Conservation (phyloP, 345 rosid genomes). For the Boechera stricta region DNA sequence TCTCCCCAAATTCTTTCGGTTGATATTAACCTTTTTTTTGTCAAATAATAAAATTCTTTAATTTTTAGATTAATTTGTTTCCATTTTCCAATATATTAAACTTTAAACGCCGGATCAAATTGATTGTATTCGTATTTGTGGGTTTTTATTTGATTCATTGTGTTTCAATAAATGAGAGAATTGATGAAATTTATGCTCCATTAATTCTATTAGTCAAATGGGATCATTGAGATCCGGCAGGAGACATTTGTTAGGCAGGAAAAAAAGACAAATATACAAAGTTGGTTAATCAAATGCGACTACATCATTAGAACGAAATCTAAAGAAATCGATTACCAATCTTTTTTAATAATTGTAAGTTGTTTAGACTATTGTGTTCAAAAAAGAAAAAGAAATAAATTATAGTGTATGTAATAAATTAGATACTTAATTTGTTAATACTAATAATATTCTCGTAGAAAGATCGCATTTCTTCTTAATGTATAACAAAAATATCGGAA, state of each 20-base stretch:
- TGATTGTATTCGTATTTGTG: neutral
- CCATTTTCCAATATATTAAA: neutral
- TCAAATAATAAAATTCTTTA: neutral
- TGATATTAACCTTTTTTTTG: neutral
- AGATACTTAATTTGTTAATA: too few relatives aligned
- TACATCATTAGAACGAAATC: conserved; percentile 36
- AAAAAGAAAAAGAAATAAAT: neutral
- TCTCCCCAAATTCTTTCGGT: conserved; percentile 21
- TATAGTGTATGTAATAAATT: too few relatives aligned
- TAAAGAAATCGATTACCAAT: conserved; percentile 25
- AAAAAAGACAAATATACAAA: neutral
- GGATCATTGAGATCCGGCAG: conserved; percentile 15
- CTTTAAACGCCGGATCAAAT: conserved; percentile 13
- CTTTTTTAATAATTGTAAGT: conserved; percentile 4
- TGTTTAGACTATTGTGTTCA: neutral
- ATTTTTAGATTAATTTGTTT: neutral
- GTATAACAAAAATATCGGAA: conserved; percentile 5
- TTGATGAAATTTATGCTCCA: conserved; percentile 29
- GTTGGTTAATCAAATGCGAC: conserved; percentile 30
- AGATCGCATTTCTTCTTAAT: neutral
- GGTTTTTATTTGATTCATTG: conserved; percentile 3
- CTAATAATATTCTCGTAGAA: too few relatives aligned
- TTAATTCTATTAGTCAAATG: conserved; percentile 23
- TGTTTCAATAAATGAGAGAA: conserved; percentile 23
- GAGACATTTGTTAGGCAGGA: conserved; percentile 25